These are phyloP conservation scores for Heritiera fomes DNA, from an alignment of 345 rosid species.

Conservation along the genomic window DNA sequence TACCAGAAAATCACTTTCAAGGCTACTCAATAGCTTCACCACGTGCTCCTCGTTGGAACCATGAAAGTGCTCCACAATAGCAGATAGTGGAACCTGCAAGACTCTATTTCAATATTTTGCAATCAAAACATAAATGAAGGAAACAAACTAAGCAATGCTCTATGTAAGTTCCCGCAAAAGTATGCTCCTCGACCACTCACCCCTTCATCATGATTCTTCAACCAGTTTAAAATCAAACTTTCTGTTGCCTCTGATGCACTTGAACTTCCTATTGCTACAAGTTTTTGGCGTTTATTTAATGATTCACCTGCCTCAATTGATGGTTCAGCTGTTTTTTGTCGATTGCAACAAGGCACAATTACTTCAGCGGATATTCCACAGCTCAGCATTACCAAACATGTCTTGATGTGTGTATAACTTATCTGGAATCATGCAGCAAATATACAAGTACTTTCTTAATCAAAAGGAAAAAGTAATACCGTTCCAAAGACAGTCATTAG, in stretches of 20 bases:
- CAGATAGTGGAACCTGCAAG: constrained; percentile 26
- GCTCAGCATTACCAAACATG: constrained; percentile 33
- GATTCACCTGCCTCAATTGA: constrained; percentile 7
- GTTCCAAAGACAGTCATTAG: not conserved
- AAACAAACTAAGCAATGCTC: not conserved
- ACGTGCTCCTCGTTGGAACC: constrained; percentile 35
- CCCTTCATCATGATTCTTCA: constrained; percentile 41
- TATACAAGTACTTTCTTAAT: not conserved
- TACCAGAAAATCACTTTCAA: constrained; percentile 40
- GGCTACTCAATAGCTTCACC: constrained; percentile 27
- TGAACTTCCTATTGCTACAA: constrained; percentile 11
- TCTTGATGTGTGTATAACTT: constrained; percentile 45
- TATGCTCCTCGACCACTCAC: constrained; percentile 28
- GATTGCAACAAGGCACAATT: not conserved
- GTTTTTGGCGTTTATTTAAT: constrained; percentile 39
- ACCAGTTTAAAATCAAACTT: constrained; percentile 31
- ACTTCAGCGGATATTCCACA: constrained; percentile 32
- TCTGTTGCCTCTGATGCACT: constrained; percentile 28
- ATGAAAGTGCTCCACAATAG: constrained; percentile 39
- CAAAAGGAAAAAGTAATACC: not conserved
- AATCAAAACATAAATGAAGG: not conserved
- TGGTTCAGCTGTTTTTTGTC: constrained; percentile 11
- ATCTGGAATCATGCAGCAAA: constrained; percentile 31
- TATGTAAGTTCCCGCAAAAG: not conserved
- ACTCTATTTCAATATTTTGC: constrained; percentile 6